Base-by-base conservation (phyloP, 2,329 filamentous ascomycete genomes). In the Colletotrichum sp. region DNA sequence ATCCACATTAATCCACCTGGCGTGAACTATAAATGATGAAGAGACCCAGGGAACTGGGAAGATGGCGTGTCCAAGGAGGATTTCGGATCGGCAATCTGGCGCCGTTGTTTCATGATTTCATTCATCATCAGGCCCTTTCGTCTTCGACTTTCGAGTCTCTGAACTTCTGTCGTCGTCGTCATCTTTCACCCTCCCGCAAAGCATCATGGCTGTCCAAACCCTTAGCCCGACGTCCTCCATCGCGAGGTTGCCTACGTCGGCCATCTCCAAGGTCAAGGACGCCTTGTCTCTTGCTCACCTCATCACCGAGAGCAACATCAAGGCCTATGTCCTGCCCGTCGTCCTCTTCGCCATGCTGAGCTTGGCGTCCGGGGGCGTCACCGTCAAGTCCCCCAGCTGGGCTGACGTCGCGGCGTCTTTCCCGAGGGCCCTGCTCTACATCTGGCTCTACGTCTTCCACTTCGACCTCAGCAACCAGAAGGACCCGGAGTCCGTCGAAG, bases 381-480 rank as follows among this genome's bases (percentile, higher is more conserved):
- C 60, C 30, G 34, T 32, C 60, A 63, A 6, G 30, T 34, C 28
- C n/a, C 60, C 60, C 60, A 63, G 60, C 60, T 34, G 28, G 60
- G 32, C 18, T 28, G 60, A 63, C 60, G 60, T 63, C 30, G 60
- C 60, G 60, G 21, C 60, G 4, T 63, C 60, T n/a, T 63, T 63
- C 32, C 60, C 60, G 28, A 32, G 60, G 21, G 60, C 60, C 12
- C 60, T 63, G 10, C 60, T 63, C 32, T 63, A 39, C 60, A 63
- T 63, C 60, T 63, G 60, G 60, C 60, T 63, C 60, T 63, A 63
- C 60, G 60, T 63, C 60, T 63, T 63, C 60, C 60, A 63, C 60
- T 86, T 85, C 77, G 81, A 82, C 57, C 80, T 86, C n/a, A 81
- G 82, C 61, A 87, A 87, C 77, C 85, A 87, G 71, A 81, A 84